phyloP scores from a whole-genome alignment of 2,329 filamentous ascomycete genomes.

The Apiospora hydei region DNA sequence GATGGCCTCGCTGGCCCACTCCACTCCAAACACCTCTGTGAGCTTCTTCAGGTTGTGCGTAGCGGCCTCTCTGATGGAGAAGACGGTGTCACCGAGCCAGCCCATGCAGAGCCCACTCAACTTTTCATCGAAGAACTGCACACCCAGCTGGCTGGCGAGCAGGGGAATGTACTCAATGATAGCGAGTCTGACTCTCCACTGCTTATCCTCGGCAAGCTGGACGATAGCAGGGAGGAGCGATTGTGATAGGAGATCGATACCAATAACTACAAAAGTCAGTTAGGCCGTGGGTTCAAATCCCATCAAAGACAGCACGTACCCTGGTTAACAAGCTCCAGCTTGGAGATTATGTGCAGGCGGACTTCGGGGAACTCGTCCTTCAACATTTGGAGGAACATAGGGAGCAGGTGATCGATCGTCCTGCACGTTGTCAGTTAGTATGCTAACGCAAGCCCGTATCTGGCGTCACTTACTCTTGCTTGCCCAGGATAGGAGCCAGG shows the following conservation, averaged over 20 bases:
- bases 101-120: slow-evolving; percentile 95
- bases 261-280: slow-evolving; percentile 72
- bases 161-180: slow-evolving; percentile 99
- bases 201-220: slow-evolving; percentile 97
- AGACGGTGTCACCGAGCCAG: slow-evolving; percentile 97
- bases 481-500: slow-evolving; percentile 93
- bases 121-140: slow-evolving; percentile 98
- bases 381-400: slow-evolving; percentile 99
- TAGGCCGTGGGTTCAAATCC: neutral
- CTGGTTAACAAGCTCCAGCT: slow-evolving; percentile 97
- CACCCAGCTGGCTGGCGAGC: slow-evolving; percentile 91
- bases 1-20: slow-evolving; percentile 96
- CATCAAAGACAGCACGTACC: slow-evolving; percentile 57
- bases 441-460: neutral
- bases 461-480: slow-evolving; percentile 80
- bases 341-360: slow-evolving; percentile 98
- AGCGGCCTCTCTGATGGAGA: slow-evolving; percentile 96
- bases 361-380: slow-evolving; percentile 99
- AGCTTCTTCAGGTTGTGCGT: slow-evolving; percentile 98
- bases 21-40: slow-evolving; percentile 96
- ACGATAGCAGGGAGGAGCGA: slow-evolving; percentile 97
- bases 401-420: slow-evolving; percentile 94
- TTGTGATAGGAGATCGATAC: slow-evolving; percentile 95
- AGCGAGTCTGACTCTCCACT: slow-evolving; percentile 96
- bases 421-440: slow-evolving; percentile 51